Conservation (phyloP, 164 flowering plant species). For the Tetracentron sinense region DNA sequence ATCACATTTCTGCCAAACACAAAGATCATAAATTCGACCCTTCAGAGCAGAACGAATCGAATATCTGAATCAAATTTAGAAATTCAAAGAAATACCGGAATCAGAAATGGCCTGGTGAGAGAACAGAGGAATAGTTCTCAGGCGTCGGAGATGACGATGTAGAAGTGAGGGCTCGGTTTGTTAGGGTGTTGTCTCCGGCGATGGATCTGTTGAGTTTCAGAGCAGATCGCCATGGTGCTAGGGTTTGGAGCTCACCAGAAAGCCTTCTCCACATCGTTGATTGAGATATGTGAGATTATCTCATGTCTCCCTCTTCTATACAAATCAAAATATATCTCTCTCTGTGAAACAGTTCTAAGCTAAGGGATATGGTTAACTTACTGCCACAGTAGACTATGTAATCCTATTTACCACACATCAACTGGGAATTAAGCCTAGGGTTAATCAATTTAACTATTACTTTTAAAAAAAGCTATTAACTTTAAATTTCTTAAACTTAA, state of each 20-base stretch:
- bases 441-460: no score
- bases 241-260: slow-evolving; percentile 45
- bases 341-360: no score
- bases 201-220: slow-evolving; percentile 16
- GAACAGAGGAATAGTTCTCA: slow-evolving; percentile 27
- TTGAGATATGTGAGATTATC: slow-evolving; percentile 1
- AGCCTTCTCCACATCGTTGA: slow-evolving; percentile 62
- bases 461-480: no score
- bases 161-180: slow-evolving; percentile 15
- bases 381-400: no score
- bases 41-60: background rate
- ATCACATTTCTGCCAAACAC: background rate
- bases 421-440: no score
- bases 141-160: slow-evolving; percentile 7
- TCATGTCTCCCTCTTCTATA: slow-evolving; percentile 22
- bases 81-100: slow-evolving; percentile 27
- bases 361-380: no score
- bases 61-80: background rate
- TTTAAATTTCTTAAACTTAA: no score
- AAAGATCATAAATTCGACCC: background rate
- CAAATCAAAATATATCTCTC: background rate
- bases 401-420: no score
- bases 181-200: background rate
- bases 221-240: slow-evolving; percentile 33
- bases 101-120: slow-evolving; percentile 36